Percentiles rank a stretch among this genome's conserved stretches.
These are phyloP conservation scores for Melanomma pulvis-pyrius DNA, from an alignment of 495 filamentous ascomycete genomes.

Conservation along the genomic window DNA sequence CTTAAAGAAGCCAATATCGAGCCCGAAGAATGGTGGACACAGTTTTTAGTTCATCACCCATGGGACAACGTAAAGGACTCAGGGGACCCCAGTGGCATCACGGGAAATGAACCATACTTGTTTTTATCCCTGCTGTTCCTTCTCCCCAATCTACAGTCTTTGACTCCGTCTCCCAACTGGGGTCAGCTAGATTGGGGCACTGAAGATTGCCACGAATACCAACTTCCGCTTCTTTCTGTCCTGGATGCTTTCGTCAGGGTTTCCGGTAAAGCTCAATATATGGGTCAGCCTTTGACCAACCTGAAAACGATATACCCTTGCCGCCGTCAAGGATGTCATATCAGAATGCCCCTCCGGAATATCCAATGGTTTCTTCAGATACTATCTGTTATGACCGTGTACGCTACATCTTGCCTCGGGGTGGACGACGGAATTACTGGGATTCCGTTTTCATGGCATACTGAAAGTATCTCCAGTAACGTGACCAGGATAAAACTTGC, in stretches of 20 bases:
- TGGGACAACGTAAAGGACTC: not conserved
- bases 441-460: not conserved
- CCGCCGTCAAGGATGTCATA: not conserved
- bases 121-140: not conserved
- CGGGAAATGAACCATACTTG: not conserved
- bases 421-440: not conserved
- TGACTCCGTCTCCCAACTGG: too few species aligned
- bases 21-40: not conserved
- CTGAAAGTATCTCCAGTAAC: not conserved
- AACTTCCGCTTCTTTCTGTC: not conserved
- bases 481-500: not conserved
- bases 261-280: not conserved
- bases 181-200: too few species aligned
- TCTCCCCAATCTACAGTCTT: not conserved
- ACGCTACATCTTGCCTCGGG: not conserved
- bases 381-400: not conserved
- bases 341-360: not conserved
- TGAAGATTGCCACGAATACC: not conserved
- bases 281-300: not conserved
- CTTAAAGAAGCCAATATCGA: not conserved
- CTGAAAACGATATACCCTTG: not conserved
- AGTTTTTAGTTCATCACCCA: not conserved
- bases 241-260: not conserved
- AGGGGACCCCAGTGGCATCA: too few species aligned
- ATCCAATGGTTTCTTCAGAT: constrained; percentile 1